Base-by-base conservation (phyloP, 768 basidiomycete genomes). In the Naematelia aurantialba region DNA sequence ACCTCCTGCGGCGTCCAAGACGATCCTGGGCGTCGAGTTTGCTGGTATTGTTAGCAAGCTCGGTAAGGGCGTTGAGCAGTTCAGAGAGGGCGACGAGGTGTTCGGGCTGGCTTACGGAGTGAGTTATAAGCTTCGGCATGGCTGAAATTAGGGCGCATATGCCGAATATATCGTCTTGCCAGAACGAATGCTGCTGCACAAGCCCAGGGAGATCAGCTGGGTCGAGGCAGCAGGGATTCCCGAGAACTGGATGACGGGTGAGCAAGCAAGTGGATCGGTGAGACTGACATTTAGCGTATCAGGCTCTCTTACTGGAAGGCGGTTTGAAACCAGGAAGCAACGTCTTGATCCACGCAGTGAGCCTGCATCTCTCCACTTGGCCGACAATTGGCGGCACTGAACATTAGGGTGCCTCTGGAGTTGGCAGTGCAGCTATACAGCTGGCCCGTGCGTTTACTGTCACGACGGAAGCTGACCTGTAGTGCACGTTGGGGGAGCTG, bases 351-450 rank as follows among this genome's bases (percentile, higher is more conserved):
- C 94, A 97, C 71, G 91, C 91, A 19, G 93, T 75, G 45, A 60
- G 73, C 58, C 10, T n/a, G 4, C 39, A 31, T 52, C 27, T 24
- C 19, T 24, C 10, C 5, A n/a, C n/a, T 29, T 22, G 13, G 50
- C 17, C 27, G 45, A 17, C 22, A 11, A 19, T 22, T 12, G 2
- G 21, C 19, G 10, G 34, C 24, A 30, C 42, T 59, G 44, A 54
- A 45, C 2, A 19, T 12, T 42, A 72, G 73, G 75, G 87, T 5
- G 91, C 91, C 2, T 90, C 89, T 12, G 91, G 92, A 26, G 91
- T 96, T 3, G 91, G 91, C 1, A 75, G 93, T 14, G 87, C 91
- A 2, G 89, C 89, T 13, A 89, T 88, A 50, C 93, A 97, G 76
- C 78, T 96, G 19, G 89, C 91, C 19, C 84, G 89, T 73, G 27